phyloP scores from a whole-genome alignment of 202 grass and related monocot genomes.

The Hordeum pubiflorum region DNA sequence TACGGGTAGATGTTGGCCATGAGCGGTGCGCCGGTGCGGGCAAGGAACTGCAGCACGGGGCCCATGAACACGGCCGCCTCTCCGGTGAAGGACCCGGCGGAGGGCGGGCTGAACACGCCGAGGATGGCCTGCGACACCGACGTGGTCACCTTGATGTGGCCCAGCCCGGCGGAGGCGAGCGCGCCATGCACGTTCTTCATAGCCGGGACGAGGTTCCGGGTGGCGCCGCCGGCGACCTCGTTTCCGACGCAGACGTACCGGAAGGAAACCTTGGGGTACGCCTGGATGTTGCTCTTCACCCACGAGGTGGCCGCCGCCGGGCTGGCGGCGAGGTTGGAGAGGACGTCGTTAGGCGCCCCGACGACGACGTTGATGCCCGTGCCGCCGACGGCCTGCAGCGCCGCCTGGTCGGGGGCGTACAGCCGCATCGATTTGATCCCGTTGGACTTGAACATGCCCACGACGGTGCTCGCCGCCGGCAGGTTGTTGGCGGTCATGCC shows the following conservation, averaged over 20 bases:
- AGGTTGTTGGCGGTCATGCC: constrained; percentile 67
- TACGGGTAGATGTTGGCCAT: constrained; percentile 76
- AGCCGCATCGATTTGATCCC: constrained; percentile 43
- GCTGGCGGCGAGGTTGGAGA: constrained; percentile 34
- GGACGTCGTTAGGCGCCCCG: constrained; percentile 44
- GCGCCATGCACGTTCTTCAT: constrained; percentile 60
- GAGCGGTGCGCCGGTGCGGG: constrained; percentile 26
- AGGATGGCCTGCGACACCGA: constrained; percentile 49
- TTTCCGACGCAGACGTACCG: constrained; percentile 63
- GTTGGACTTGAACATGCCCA: constrained; percentile 37
- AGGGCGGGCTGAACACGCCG: constrained; percentile 47
- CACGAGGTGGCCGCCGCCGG: constrained; percentile 30
- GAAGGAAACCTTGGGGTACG: constrained; percentile 46
- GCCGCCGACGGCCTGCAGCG: constrained; percentile 37
- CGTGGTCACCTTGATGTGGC: constrained; percentile 65
- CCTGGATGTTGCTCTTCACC: constrained; percentile 57
- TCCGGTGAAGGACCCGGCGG: constrained; percentile 35
- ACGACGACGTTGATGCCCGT: constrained; percentile 41
- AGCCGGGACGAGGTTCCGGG: constrained; percentile 42
- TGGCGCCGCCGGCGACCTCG: constrained; percentile 38
- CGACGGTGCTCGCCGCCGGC: constrained; percentile 28
- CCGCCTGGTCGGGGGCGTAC: constrained; percentile 39
- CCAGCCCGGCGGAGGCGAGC: constrained; percentile 38
- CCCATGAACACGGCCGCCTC: constrained; percentile 39
- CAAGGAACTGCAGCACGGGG: constrained; percentile 38